A percentile compares a stretch with the other conserved stretches of the same genome.
These are phyloP conservation scores for Rugosomyces carneus DNA, from an alignment of 1,284 basidiomycete genomes.

Conservation along the genomic window DNA sequence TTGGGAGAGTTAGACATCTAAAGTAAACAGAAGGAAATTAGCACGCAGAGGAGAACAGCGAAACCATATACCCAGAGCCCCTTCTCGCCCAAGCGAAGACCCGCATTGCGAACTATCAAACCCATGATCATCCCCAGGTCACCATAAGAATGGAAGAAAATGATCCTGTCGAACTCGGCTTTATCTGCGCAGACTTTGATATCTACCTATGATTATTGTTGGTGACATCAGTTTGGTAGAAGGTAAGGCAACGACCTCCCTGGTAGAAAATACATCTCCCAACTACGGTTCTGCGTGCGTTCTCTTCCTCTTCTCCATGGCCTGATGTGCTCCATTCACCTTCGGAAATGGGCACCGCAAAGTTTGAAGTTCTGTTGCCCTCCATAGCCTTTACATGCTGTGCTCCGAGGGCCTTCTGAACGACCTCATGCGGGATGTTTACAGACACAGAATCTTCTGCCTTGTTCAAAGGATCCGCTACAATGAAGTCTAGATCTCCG, in stretches of 20 bases:
- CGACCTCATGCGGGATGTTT: conserved; percentile 32
- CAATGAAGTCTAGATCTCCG: conserved; percentile 64
- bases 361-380: conserved; percentile 55
- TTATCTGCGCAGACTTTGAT: conserved; percentile 49
- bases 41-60: background rate
- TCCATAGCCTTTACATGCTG: conserved; percentile 38
- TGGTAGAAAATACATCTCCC: conserved; percentile 34
- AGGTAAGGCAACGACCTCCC: conserved; percentile 20
- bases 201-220: conserved; percentile 41
- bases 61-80: conserved; percentile 50
- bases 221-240: conserved; percentile 10
- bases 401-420: conserved; percentile 44
- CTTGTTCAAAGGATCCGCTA: conserved; percentile 32
- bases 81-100: conserved; percentile 42
- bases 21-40: background rate
- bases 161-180: conserved; percentile 41
- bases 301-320: conserved; percentile 23
- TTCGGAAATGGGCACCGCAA: conserved; percentile 40
- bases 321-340: conserved; percentile 30
- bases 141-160: conserved; percentile 57
- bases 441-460: background rate
- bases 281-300: conserved; percentile 20
- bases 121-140: conserved; percentile 65
- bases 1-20: conserved; percentile 40
- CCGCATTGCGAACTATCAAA: conserved; percentile 42